Evolutionary conservation across 768 basidiomycete species (phyloP).

Genomic region (Mycena filopes): DNA sequence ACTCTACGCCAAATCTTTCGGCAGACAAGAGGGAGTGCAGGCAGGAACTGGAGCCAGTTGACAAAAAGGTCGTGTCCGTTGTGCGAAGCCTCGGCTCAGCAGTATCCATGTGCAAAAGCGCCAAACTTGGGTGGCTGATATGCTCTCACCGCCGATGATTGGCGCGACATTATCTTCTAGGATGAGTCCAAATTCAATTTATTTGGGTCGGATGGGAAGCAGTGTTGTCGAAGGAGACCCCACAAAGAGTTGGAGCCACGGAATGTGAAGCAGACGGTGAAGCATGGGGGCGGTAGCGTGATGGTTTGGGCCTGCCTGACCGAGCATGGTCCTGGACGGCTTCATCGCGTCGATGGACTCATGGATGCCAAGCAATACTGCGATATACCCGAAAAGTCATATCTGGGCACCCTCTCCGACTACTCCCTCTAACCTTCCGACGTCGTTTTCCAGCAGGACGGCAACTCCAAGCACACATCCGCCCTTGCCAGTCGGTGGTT

Average conservation of each 20-base stretch:
- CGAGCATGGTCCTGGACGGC: conserved; percentile 37
- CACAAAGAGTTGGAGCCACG: conserved; percentile 38
- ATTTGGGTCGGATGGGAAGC: conserved; percentile 44
- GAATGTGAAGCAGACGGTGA: conserved; percentile 41
- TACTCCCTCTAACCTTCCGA: conserved; percentile 30
- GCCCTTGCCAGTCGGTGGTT: conserved; percentile 43
- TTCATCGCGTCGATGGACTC: conserved; percentile 45
- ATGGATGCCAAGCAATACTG: conserved; percentile 40
- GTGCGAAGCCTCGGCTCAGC: too few relatives aligned
- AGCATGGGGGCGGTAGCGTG: conserved; percentile 48
- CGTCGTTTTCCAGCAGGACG: conserved; percentile 49
- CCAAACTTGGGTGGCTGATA: too few relatives aligned
- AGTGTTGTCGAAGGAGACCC: conserved; percentile 43
- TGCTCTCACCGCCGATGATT: too few relatives aligned
- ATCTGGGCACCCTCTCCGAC: conserved; percentile 40
- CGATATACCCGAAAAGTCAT: conserved; percentile 42
- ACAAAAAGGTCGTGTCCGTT: too few relatives aligned
- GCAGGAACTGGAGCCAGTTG: too few relatives aligned
- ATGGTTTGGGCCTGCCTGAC: conserved; percentile 51
- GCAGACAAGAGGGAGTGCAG: too few relatives aligned
- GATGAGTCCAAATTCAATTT: conserved; percentile 41
- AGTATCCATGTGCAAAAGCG: too few relatives aligned
- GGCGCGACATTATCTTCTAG: conserved; percentile 37
- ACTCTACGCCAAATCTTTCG: background rate
- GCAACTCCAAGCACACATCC: conserved; percentile 50